Conservation (phyloP, 2,329 filamentous ascomycete genomes). For the Verticillium longisporum region DNA sequence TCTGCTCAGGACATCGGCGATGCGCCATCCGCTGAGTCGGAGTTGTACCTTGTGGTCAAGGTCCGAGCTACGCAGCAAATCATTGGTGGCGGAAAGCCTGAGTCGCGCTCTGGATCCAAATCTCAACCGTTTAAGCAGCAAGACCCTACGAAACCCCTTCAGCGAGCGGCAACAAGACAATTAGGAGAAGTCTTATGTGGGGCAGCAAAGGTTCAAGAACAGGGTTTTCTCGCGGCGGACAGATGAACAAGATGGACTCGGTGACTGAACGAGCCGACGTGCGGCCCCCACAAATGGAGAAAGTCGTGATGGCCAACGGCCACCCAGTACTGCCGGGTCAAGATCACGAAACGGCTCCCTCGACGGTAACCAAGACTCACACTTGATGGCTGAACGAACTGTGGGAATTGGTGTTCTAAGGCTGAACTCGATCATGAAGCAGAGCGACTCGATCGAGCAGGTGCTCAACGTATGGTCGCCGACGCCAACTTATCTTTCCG, state of each 20-base stretch:
- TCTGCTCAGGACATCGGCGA: conserved; percentile 68
- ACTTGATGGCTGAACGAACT: conserved; percentile 55
- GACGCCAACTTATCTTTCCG: conserved; percentile 41
- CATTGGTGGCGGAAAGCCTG: conserved; percentile 32
- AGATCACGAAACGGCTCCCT: conserved; percentile 17
- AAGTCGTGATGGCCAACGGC: conserved; percentile 34
- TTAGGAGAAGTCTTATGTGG: conserved; percentile 56
- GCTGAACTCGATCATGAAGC: conserved; percentile 67
- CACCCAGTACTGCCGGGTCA: conserved; percentile 53
- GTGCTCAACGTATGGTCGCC: conserved; percentile 73
- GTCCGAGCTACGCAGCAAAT: conserved; percentile 57
- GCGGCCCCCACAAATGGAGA: conserved; percentile 29
- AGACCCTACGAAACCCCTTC: conserved; percentile 34
- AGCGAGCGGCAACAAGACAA: conserved; percentile 35
- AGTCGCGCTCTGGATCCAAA: conserved; percentile 43
- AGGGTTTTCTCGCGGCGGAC: conserved; percentile 45
- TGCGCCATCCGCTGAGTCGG: conserved; percentile 54
- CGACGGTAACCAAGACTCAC: conserved; percentile 22
- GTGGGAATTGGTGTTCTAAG: conserved; percentile 74
- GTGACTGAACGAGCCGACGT: conserved; percentile 37
- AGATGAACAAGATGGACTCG: conserved; percentile 44
- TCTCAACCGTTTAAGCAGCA: conserved; percentile 28
- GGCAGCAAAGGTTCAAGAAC: conserved; percentile 45
- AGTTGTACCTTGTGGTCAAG: conserved; percentile 78
- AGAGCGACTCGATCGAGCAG: conserved; percentile 66